Evolutionary conservation across 1,284 basidiomycete species (phyloP), one percentile per base, ranked within the genome.

Genomic region (Cutaneotrichosporon cyanovorans): DNA sequence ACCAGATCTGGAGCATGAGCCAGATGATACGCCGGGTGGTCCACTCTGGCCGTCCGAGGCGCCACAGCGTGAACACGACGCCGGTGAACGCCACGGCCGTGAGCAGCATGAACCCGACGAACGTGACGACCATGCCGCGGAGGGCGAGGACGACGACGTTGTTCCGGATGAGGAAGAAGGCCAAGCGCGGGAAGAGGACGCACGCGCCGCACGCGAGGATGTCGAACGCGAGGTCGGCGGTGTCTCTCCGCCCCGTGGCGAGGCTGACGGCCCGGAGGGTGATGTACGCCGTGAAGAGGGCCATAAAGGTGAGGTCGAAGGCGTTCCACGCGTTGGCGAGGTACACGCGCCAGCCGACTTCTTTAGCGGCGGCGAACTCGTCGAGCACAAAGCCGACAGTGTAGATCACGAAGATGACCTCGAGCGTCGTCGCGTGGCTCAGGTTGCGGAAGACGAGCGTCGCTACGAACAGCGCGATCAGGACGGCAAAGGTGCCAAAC

Each of bases 321-420:
- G 81, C 82, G 63, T 89, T 91, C 87, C 87, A 91, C 12, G 68
- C 86, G 62, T 85, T 87, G 18, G 85, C 84, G 37, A 86, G 78
- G 64, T 88, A 88, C 44, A 90, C 85, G 37, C 78, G 77, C 84
- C 85, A 90, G 12, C 89, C 88, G 61, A 89, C 83, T 66, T 90
- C 87, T 42, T 71, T 65, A 4, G 66, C 65, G 0, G 69, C 58
- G 3, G 71, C 71, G 40, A 72, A 67, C 50, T 72, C 70, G 55
- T 85, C 85, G 33, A 92, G 70, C 2, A 82, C 73, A 55, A 92
- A 88, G 1, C 86, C 86, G 9, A 77, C 70, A 0, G 82, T 82
- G 58, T 87, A 84, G 14, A 88, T 57, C 37, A 87, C 77, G 63
- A 90, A 91, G 9, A 81, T 63, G 18, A 75, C 63, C 65, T 92